A percentile compares a stretch with the other conserved stretches of the same genome.
phyloP scores from a whole-genome alignment of 2,329 filamentous ascomycete species.

The Verticillium nonalfalfae region DNA sequence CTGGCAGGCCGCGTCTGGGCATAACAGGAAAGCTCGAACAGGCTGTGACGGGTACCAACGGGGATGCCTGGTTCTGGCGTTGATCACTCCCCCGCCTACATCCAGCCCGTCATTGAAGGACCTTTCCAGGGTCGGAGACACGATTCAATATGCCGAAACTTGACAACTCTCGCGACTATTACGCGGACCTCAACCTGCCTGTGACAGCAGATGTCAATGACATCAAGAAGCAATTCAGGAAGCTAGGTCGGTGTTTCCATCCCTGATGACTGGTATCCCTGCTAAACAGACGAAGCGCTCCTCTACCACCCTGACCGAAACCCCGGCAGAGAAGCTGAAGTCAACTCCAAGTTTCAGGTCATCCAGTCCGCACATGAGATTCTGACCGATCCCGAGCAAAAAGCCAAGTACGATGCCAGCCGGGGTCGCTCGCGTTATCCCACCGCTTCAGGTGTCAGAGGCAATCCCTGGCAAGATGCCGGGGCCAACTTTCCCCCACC shows the following conservation, averaged over 20 bases:
- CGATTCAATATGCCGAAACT: constrained; percentile 56
- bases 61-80: neutral
- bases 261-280: neutral
- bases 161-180: constrained; percentile 70
- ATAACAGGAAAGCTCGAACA: neutral
- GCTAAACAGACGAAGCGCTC: constrained; percentile 49
- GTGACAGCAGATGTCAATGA: constrained; percentile 63
- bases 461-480: constrained; percentile 50
- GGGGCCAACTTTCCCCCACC: constrained; percentile 44
- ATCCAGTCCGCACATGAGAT: constrained; percentile 85
- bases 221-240: constrained; percentile 81
- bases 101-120: neutral
- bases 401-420: constrained; percentile 46
- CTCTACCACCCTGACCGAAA: constrained; percentile 89
- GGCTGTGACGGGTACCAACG: neutral
- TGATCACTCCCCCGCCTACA: neutral
- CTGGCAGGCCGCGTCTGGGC: neutral
- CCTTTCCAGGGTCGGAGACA: neutral
- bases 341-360: constrained; percentile 75
- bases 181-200: constrained; percentile 72
- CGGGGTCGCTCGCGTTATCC: constrained; percentile 33
- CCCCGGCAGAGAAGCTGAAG: constrained; percentile 72
- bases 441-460: constrained; percentile 46
- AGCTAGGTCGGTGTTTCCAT: constrained; percentile 52
- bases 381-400: constrained; percentile 42